Conservation (phyloP, 106 monocot genomes). For the Acorus calamus region DNA sequence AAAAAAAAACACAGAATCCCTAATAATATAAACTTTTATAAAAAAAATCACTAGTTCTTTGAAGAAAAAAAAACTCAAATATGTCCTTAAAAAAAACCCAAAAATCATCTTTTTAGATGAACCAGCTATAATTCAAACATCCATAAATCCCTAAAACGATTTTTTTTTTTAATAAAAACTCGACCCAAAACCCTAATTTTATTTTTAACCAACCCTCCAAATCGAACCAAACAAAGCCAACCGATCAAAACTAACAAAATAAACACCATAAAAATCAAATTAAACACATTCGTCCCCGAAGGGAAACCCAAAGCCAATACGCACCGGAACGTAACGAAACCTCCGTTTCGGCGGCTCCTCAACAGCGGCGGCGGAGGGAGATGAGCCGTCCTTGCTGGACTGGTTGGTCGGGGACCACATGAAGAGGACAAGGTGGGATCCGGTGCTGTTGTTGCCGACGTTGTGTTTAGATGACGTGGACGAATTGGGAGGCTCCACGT, state of each 20-base stretch:
- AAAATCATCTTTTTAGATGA: too few species aligned
- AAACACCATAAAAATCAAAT: too few species aligned
- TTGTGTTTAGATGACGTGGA: not conserved
- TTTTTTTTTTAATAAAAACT: too few species aligned
- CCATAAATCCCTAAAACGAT: too few species aligned
- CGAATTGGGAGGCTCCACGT: not conserved
- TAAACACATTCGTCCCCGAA: too few species aligned
- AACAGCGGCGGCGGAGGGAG: not conserved
- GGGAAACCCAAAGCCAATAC: too few species aligned
- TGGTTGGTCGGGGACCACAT: not conserved
- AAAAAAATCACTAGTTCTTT: too few species aligned
- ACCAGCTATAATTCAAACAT: too few species aligned
- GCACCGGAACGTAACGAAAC: conserved; percentile 3
- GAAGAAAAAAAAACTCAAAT: too few species aligned
- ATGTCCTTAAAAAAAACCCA: too few species aligned
- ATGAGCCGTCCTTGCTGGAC: not conserved
- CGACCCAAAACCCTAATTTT: conserved; percentile 3
- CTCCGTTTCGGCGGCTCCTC: not conserved
- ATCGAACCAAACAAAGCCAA: not conserved
- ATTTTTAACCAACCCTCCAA: not conserved
- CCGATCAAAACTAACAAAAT: not conserved
- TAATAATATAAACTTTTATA: too few species aligned
- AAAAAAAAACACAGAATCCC: too few species aligned
- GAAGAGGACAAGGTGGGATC: not conserved
- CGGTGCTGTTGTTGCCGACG: not conserved